Evolutionary conservation across 805 yeast genomes (phyloP), one percentile per base, ranked within the genome.

Genomic region (Candida suzukii): DNA sequence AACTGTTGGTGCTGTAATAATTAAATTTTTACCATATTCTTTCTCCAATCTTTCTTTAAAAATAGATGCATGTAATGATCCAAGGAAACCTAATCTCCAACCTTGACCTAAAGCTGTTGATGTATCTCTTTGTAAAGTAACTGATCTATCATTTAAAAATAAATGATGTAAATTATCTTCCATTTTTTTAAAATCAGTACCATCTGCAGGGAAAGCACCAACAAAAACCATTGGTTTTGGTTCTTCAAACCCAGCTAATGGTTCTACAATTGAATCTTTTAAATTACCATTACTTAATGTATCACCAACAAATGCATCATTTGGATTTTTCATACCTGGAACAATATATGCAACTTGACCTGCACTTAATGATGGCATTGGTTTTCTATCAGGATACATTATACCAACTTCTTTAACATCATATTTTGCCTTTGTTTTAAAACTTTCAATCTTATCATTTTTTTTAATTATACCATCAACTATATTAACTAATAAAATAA

Each of bases 201-300:
- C 96, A 54, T 91, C 96, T 0, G 96, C 93, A 0, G 99, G 98
- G 52, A 88, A 91, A 0, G 98, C 99, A 13, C 98, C 98, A 38
- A 91, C 95, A 59, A 91, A 93, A 9, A 91, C 98, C 98, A 93
- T 93, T 1, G 98, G 96, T 60, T 93, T 90, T 1, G 95, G 90
- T 53, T 88, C 96, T 61, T 90, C 97, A 60, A 91, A 93, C 1
- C 98, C 98, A 1, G 95, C 96, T 21, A 91, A 68, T 1, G 96
- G 82, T 47, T 80, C 86, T n/a, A n/a, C n/a, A 2, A 84, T 79
- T 27, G 70, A 71, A 7, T 30, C 33, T 27, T 70, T 72, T 4
- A 57, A 49, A 4, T 83, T 83, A 12, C 67, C 65, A 42, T 74
- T 78, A 72, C 78, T 76, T 47, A 88, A 73, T 0, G 99, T 91